phyloP scores from a whole-genome alignment of 2,329 filamentous ascomycete genomes.

The Triangularia setosa region DNA sequence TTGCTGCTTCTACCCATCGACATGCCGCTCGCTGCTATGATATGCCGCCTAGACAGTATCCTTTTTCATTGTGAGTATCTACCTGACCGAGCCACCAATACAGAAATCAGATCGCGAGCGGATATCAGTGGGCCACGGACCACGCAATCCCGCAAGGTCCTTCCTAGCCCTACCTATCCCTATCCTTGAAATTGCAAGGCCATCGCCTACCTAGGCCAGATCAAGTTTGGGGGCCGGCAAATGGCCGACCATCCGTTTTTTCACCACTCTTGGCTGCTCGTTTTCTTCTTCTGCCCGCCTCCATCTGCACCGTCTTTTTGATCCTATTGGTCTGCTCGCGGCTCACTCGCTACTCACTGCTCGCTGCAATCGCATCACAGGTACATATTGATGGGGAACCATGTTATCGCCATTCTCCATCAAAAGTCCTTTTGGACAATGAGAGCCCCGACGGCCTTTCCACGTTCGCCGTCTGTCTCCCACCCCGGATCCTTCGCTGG shows the following conservation, averaged over 20 bases:
- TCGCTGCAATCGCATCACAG: background rate
- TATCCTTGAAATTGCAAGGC: background rate
- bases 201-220: background rate
- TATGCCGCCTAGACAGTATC: background rate
- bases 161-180: background rate
- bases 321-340: background rate
- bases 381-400: too few relatives aligned
- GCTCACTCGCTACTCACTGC: background rate
- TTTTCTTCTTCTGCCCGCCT: background rate
- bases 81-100: background rate
- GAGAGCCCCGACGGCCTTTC: background rate
- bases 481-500: conserved; percentile 2
- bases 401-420: background rate
- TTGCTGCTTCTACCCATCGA: background rate
- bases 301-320: background rate
- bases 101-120: background rate
- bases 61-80: background rate
- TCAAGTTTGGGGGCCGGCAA: conserved; percentile 8
- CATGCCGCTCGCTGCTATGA: background rate
- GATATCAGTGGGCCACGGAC: background rate
- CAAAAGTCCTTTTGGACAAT: conserved; percentile 1
- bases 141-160: background rate
- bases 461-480: background rate
- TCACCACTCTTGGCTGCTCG: background rate
- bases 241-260: background rate